Evolutionary conservation across 2,329 filamentous ascomycete species (phyloP).

Genomic region (Decorospora gaudefroyi): DNA sequence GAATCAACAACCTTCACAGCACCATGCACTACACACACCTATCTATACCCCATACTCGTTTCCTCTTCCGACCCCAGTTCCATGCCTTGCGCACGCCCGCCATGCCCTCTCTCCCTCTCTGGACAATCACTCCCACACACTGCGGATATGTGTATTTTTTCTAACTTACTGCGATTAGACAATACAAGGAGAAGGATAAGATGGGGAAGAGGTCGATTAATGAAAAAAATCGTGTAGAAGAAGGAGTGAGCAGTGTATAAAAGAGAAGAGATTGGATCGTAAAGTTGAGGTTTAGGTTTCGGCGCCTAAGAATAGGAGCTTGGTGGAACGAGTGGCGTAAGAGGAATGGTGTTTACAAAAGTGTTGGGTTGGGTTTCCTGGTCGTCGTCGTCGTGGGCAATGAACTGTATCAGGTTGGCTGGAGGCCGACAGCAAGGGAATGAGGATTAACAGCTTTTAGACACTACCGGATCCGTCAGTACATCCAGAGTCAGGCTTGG

Average conservation of each 20-base stretch:
- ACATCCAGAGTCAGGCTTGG: background rate
- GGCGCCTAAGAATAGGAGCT: slow-evolving; percentile 40
- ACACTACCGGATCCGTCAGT: slow-evolving; percentile 3
- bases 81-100: too few species aligned
- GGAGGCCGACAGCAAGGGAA: slow-evolving; percentile 60
- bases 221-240: too few species aligned
- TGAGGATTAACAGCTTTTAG: slow-evolving; percentile 56
- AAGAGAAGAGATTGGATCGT: slow-evolving; percentile 27
- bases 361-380: slow-evolving; percentile 70
- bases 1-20: too few species aligned
- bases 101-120: too few species aligned
- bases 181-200: too few species aligned
- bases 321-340: slow-evolving; percentile 64
- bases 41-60: too few species aligned
- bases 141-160: too few species aligned
- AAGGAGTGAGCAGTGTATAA: slow-evolving; percentile 56
- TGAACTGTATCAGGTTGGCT: slow-evolving; percentile 61
- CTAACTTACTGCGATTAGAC: too few species aligned
- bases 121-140: too few species aligned
- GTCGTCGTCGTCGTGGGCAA: slow-evolving; percentile 67
- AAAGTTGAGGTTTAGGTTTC: slow-evolving; percentile 41
- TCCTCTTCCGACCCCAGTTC: too few species aligned
- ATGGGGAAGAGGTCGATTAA: slow-evolving; percentile 73
- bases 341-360: slow-evolving; percentile 72
- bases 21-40: too few species aligned